Conservation (phyloP, 495 filamentous ascomycete genomes). For the Tuber melanosporum region DNA sequence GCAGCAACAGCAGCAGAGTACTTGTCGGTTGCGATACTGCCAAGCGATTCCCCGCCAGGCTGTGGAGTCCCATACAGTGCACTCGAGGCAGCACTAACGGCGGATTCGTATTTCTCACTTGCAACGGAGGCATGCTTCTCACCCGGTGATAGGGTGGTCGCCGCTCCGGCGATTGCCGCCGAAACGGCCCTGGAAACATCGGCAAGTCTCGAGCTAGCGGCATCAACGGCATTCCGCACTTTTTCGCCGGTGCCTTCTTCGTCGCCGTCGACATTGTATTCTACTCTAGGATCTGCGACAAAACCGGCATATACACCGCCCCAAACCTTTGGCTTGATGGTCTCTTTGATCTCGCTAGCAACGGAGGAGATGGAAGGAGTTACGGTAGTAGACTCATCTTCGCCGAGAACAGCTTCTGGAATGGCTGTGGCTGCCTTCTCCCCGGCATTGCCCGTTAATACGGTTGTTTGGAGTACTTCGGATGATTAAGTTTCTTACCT, state of each 20-base stretch:
- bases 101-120: slow-evolving; percentile 51
- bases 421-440: slow-evolving; percentile 51
- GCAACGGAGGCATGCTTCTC: slow-evolving; percentile 42
- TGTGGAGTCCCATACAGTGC: slow-evolving; percentile 54
- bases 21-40: slow-evolving; percentile 52
- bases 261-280: slow-evolving; percentile 34
- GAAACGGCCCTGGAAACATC: slow-evolving; percentile 42
- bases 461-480: neutral
- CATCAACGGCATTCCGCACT: slow-evolving; percentile 33
- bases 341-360: slow-evolving; percentile 38
- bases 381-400: slow-evolving; percentile 32
- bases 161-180: slow-evolving; percentile 42
- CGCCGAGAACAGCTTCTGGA: slow-evolving; percentile 52
- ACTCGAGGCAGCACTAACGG: slow-evolving; percentile 53
- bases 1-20: slow-evolving; percentile 58
- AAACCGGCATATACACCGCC: slow-evolving; percentile 43
- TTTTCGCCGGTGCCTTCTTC: slow-evolving; percentile 28
- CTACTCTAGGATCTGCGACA: slow-evolving; percentile 41
- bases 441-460: slow-evolving; percentile 32
- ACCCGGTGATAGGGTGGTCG: slow-evolving; percentile 38
- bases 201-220: slow-evolving; percentile 25
- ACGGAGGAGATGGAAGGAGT: slow-evolving; percentile 43
- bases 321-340: slow-evolving; percentile 24
- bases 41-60: slow-evolving; percentile 48
- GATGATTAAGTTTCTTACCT: slow-evolving; percentile 10